phyloP scores from a whole-genome alignment of 2,329 filamentous ascomycete species.

The Clathrospora elynae region DNA sequence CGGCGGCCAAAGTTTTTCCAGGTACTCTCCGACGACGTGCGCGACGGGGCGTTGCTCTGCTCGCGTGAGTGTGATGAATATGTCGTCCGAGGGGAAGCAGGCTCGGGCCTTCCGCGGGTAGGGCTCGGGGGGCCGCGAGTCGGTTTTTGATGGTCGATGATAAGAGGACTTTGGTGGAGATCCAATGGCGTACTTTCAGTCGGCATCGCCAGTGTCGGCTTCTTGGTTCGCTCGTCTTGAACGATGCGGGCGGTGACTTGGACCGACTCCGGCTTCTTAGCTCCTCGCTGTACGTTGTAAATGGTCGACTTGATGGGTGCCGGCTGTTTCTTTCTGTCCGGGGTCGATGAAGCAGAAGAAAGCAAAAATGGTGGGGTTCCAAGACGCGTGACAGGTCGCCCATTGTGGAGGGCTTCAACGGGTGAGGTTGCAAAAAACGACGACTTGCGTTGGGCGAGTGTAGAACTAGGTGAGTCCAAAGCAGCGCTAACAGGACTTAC shows the following conservation, averaged over 20 bases:
- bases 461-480: conserved; percentile 35
- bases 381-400: conserved; percentile 34
- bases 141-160: conserved; percentile 65
- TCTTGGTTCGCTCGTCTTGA: conserved; percentile 59
- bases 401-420: conserved; percentile 35
- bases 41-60: conserved; percentile 35
- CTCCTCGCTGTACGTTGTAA: conserved; percentile 50
- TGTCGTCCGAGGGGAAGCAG: conserved; percentile 37
- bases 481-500: conserved; percentile 29
- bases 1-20: conserved; percentile 47
- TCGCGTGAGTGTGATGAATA: conserved; percentile 43
- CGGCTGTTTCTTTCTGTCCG: conserved; percentile 35
- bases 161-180: conserved; percentile 62
- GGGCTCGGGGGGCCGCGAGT: conserved; percentile 30
- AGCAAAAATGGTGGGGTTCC: conserved; percentile 38
- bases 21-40: conserved; percentile 49
- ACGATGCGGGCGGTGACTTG: conserved; percentile 87
- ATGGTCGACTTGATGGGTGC: conserved; percentile 37
- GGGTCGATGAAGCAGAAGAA: conserved; percentile 33
- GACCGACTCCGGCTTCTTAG: conserved; percentile 70
- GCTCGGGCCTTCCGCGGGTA: conserved; percentile 37
- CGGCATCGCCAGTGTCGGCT: conserved; percentile 43
- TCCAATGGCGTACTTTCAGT: conserved; percentile 60
- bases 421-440: conserved; percentile 47
- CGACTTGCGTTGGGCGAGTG: conserved; percentile 46